phyloP scores from a whole-genome alignment of 345 rosid species.

The Carallia pectinifolia region DNA sequence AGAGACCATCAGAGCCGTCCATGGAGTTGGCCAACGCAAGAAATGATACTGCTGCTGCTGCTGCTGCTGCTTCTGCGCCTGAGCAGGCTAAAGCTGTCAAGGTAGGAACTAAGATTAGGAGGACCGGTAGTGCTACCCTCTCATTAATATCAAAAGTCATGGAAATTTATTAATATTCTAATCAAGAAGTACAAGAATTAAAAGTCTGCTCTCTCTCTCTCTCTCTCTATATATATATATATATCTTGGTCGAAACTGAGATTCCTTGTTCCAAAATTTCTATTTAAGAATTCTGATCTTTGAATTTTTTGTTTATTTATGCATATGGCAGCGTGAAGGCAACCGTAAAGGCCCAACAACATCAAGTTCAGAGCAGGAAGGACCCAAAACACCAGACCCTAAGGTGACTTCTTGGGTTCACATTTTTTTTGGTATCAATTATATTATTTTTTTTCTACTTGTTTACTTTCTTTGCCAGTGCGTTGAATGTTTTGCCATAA shows the following conservation, averaged over 20 bases:
- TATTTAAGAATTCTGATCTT: constrained; percentile 5
- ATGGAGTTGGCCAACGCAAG: constrained; percentile 36
- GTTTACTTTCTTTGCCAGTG: background rate
- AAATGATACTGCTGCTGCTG: constrained; percentile 19
- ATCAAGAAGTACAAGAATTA: background rate
- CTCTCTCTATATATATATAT: background rate
- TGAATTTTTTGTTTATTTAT: background rate
- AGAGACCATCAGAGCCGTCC: constrained; percentile 34
- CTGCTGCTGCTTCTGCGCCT: constrained; percentile 17
- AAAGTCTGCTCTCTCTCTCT: background rate
- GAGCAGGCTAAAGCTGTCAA: constrained; percentile 39
- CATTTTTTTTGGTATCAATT: background rate
- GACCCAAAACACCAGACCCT: constrained; percentile 50
- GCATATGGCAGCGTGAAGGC: constrained; percentile 42
- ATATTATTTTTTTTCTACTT: background rate
- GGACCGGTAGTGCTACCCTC: background rate
- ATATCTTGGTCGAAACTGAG: constrained; percentile 11
- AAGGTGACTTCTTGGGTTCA: constrained; percentile 30
- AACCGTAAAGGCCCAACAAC: constrained; percentile 42
- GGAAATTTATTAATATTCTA: background rate
- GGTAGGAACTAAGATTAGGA: constrained; percentile 16
- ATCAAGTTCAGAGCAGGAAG: constrained; percentile 43
- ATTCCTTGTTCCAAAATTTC: constrained; percentile 8
- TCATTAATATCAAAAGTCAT: no score
- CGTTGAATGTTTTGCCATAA: constrained; percentile 11